Evolutionary conservation across 345 rosid species (phyloP), one percentile per base, ranked within the genome.

Genomic region (Aethionema arabicum): DNA sequence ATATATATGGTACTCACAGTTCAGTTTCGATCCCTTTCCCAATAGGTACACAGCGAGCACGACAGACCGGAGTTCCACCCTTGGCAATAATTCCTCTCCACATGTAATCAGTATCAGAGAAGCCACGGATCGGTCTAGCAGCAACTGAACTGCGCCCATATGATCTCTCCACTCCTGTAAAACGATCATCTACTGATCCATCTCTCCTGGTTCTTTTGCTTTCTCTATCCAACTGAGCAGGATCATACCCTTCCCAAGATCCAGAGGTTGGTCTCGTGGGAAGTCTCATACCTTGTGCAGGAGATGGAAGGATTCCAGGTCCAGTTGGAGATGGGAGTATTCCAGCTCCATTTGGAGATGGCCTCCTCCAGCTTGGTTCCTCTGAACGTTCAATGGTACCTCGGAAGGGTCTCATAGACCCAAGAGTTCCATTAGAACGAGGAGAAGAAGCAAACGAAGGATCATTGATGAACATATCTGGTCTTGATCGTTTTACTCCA

Each of bases 181-280:
- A 82, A 69, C 68, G 78, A 66, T 80, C 70, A 11, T 85, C 75
- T 50, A 72, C 61, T 11, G 81, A 59, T 68, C 72, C 69, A 65
- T 90, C 99, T 61, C 86, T 73, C 71, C 96, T 79, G 12, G 83
- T 70, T 35, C 97, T 79, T 73, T 95, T 95, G 42, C 81, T 38
- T 49, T 84, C 92, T 67, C 91, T 84, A 42, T 80, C 88, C 55
- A 78, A 48, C 59, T 81, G 88, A 66, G 56, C 73, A 30, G 70
- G 81, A 61, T 95, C 95, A 64, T 77, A 78, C 35, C 79, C 84
- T 73, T 90, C 96, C 96, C 96, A 83, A 13, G 92, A 79, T 66
- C 83, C 81, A 43, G 87, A 73, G 58, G 68, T 62, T 36, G 79
- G 74, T 74, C 81, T 80, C 63, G 71, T 35, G 13, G 91, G 74